phyloP scores from a whole-genome alignment of 2,329 filamentous ascomycete genomes.

The Uncinocarpus reesii region DNA sequence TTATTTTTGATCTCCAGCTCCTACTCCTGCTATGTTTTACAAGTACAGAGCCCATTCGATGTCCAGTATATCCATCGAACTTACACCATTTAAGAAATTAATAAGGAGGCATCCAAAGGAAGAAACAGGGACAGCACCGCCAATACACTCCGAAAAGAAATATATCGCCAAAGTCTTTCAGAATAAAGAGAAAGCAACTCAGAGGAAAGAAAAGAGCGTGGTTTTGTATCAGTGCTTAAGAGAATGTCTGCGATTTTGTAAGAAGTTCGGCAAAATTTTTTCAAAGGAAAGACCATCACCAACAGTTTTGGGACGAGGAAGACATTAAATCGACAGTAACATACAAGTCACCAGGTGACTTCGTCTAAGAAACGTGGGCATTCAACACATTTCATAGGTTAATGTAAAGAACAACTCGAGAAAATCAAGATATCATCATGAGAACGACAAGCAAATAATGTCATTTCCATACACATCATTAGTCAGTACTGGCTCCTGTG shows the following conservation, averaged over 20 bases:
- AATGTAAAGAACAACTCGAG: not conserved
- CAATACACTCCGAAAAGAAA: not conserved
- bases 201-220: not conserved
- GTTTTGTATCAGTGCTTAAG: not conserved
- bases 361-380: not conserved
- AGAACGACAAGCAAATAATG: constrained; percentile 10
- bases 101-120: not conserved
- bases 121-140: not conserved
- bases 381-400: not conserved
- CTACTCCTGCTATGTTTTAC: not conserved
- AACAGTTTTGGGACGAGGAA: not conserved
- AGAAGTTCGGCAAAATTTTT: no score
- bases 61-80: constrained; percentile 10
- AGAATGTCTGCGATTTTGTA: not conserved
- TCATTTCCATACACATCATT: constrained; percentile 18
- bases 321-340: not conserved
- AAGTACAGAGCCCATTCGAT: constrained; percentile 4
- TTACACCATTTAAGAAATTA: not conserved
- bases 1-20: not conserved
- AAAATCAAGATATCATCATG: constrained; percentile 5
- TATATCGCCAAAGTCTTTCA: not conserved
- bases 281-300: not conserved
- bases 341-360: not conserved
- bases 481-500: constrained; percentile 7
- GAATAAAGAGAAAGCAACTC: not conserved